A percentile compares a stretch with the other conserved stretches of the same genome.
Evolutionary conservation across 73 alveolate species (phyloP).

Genomic region (Paramecium bursaria): DNA sequence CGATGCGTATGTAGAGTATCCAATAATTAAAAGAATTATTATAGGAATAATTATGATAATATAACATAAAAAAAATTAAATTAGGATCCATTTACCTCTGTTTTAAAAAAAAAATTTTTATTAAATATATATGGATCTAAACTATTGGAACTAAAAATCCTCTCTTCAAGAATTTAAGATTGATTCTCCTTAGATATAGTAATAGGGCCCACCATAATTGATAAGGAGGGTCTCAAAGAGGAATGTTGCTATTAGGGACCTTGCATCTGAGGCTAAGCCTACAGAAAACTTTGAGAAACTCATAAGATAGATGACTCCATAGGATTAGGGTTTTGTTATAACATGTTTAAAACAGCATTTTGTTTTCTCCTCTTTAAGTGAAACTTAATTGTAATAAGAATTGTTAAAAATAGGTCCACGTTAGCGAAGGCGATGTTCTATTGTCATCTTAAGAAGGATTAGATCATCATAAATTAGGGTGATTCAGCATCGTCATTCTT

Average conservation of each 20-base stretch:
- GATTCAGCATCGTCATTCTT: slow-evolving; percentile 69
- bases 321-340: background rate
- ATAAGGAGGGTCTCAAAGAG: slow-evolving; percentile 42
- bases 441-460: slow-evolving; percentile 48
- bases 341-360: slow-evolving; percentile 26
- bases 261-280: background rate
- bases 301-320: background rate
- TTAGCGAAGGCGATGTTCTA: slow-evolving; percentile 68
- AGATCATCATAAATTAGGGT: slow-evolving; percentile 48
- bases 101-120: too few relatives aligned
- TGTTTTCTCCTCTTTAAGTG: slow-evolving; percentile 27
- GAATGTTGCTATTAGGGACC: slow-evolving; percentile 15
- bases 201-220: background rate
- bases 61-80: too few relatives aligned
- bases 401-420: slow-evolving; percentile 21
- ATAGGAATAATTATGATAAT: too few relatives aligned
- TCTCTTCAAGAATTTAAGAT: slow-evolving; percentile 17
- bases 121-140: slow-evolving; percentile 2
- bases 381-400: slow-evolving; percentile 21
- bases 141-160: slow-evolving; percentile 34
- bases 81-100: too few relatives aligned
- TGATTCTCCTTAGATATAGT: background rate
- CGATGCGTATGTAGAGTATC: too few relatives aligned
- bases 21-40: too few relatives aligned
- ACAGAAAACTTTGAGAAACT: background rate